Base-by-base conservation (phyloP, 2,329 filamentous ascomycete species). In the Nemania sp. region DNA sequence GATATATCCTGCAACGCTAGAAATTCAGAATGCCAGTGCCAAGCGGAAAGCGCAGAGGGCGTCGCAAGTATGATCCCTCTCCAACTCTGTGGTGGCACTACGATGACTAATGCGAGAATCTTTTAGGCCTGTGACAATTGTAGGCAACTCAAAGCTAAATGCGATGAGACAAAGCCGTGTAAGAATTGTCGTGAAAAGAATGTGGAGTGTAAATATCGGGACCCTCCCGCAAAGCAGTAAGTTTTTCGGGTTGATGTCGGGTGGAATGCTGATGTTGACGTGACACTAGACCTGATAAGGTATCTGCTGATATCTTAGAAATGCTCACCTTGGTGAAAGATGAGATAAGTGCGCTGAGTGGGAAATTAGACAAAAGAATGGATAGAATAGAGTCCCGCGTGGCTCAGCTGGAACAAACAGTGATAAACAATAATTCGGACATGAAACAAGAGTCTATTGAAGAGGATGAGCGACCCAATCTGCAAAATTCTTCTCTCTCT, bases 151-250 rank as follows among this genome's bases (percentile, higher is more conserved):
- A 96, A 96, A 72, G 91, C 91, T 12, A 96, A 96, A 73, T 96
- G 91, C 69, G 91, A 96, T 65, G 91, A 96, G 75, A 86, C 86
- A 9, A 86, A 88, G 61, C 91, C 89, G 2, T 88, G 89, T 64
- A 93, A 91, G 68, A 90, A 87, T 65, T 99, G 94, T 70, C 88
- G 88, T 64, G 92, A 97, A 63, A 95, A 95, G 69, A 86, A 82
- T 61, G 80, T 91, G 26, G 80, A 86, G 48, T 99, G 90, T 75
- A 86, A 90, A 71, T 97, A 97, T 71, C 86, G 92, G 61, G 92
- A 97, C 67, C 88, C 94, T 5, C 89, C 91, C 19, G 91, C 91
- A 14, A 94, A 95, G 68, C 93, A 95, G 90, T 96, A 79, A 70
- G 88, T 77, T 31, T 47, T 24, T 3, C 23, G 30, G 5, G 11